A percentile compares a stretch with the other conserved stretches of the same genome.
phyloP scores from a whole-genome alignment of 2,329 filamentous ascomycete species.

The Cryphonectria radicalis region DNA sequence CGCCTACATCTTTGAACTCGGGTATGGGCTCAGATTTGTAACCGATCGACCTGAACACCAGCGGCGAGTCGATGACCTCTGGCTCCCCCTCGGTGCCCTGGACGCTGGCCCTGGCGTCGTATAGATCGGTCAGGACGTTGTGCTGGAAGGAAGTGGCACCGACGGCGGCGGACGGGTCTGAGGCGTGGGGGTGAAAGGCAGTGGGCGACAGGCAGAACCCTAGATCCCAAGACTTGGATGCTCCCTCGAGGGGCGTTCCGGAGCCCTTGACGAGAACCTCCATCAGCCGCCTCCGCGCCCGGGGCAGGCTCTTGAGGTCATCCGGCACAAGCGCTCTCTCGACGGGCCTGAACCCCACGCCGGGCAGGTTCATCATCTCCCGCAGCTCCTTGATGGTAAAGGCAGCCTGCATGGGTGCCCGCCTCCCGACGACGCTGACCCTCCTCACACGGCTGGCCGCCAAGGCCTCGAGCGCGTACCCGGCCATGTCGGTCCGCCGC shows the following conservation, averaged over 20 bases:
- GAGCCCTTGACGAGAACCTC: conserved; percentile 82
- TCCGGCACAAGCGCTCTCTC: conserved; percentile 68
- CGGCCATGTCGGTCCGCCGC: conserved; percentile 84
- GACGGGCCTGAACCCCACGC: conserved; percentile 73
- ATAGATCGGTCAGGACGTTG: conserved; percentile 59
- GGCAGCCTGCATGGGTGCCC: conserved; percentile 88
- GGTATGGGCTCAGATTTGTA: conserved; percentile 82
- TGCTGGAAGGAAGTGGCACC: conserved; percentile 70
- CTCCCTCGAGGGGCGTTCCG: conserved; percentile 48
- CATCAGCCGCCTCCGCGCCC: conserved; percentile 76
- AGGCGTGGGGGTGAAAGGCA: conserved; percentile 61
- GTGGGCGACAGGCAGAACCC: conserved; percentile 83
- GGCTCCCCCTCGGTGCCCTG: conserved; percentile 51
- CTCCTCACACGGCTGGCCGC: conserved; percentile 74
- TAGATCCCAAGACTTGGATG: conserved; percentile 77
- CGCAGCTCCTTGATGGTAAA: conserved; percentile 96
- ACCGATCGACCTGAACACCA: conserved; percentile 93
- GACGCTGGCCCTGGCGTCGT: conserved; percentile 55
- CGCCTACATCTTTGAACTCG: conserved; percentile 73
- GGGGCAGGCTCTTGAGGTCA: conserved; percentile 70
- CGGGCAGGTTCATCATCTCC: conserved; percentile 79
- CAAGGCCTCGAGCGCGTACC: conserved; percentile 76
- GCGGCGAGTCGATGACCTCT: conserved; percentile 62
- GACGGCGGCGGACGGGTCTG: conserved; percentile 54
- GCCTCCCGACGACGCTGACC: conserved; percentile 85